Conservation (phyloP, 2,329 filamentous ascomycete species). For the Aureobasidium pullulans region DNA sequence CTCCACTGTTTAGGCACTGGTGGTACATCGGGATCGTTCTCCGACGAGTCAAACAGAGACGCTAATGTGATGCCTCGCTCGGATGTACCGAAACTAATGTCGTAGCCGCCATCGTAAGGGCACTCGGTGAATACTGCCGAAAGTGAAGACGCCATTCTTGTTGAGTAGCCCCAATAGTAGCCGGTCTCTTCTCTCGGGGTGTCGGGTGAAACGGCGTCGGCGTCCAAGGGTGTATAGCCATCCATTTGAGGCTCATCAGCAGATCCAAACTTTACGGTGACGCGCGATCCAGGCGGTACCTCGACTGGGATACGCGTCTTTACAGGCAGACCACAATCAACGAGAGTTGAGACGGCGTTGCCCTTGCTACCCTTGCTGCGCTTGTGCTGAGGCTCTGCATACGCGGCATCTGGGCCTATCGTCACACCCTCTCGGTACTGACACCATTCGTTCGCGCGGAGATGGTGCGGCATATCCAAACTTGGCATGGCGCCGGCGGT, state of each 20-base stretch:
- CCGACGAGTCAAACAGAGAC: constrained; percentile 16
- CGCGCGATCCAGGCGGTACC: constrained; percentile 63
- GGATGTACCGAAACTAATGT: constrained; percentile 74
- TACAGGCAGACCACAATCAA: constrained; percentile 44
- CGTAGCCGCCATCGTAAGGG: constrained; percentile 69
- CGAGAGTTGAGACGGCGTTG: constrained; percentile 26
- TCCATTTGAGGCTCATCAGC: constrained; percentile 28
- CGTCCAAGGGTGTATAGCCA: constrained; percentile 26
- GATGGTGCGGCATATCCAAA: constrained; percentile 79
- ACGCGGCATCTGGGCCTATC: constrained; percentile 24
- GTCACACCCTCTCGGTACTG: constrained; percentile 73
- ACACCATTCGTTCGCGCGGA: constrained; percentile 68
- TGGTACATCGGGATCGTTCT: constrained; percentile 41
- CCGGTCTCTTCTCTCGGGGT: constrained; percentile 66
- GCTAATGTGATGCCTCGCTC: constrained; percentile 53
- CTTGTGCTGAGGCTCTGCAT: constrained; percentile 32
- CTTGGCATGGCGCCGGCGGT: constrained; percentile 67
- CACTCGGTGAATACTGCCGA: constrained; percentile 72
- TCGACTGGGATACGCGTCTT: constrained; percentile 48
- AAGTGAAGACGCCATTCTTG: constrained; percentile 59
- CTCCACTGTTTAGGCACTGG: constrained; percentile 36
- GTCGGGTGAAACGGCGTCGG: constrained; percentile 59
- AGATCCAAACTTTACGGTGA: constrained; percentile 61
- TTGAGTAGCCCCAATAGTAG: constrained; percentile 80
- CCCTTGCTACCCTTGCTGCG: constrained; percentile 29